A percentile compares a stretch with the other conserved stretches of the same genome.
Evolutionary conservation across 192 early-diverging fungal species (phyloP).

Genomic region (Chytriomyces confervae): DNA sequence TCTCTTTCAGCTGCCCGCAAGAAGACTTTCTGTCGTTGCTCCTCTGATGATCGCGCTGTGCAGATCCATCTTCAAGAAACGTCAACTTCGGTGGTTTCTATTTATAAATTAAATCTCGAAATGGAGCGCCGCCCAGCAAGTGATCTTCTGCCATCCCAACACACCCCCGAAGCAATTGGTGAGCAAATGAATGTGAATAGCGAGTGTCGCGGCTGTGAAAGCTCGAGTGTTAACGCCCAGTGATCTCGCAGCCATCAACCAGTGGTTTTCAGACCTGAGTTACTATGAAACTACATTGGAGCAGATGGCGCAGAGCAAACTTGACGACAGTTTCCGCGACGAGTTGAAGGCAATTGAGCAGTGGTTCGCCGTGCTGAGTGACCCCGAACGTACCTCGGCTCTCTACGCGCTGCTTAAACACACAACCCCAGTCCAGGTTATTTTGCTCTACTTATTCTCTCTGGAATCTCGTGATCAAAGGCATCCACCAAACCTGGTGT

Average conservation of each 20-base stretch:
- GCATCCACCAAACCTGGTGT: no score
- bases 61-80: no score
- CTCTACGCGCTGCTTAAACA: conserved; percentile 92
- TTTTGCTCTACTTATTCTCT: no score
- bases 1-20: no score
- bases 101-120: not conserved
- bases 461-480: no score
- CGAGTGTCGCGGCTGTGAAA: not conserved
- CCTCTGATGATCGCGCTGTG: no score
- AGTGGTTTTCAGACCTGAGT: conserved; percentile 89
- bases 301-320: conserved; percentile 75
- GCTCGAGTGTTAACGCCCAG: not conserved
- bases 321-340: conserved; percentile 70
- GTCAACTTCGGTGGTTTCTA: no score
- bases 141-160: conserved; percentile 9
- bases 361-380: conserved; percentile 89
- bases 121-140: not conserved
- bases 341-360: conserved; percentile 92
- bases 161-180: conserved; percentile 16
- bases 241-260: conserved; percentile 71
- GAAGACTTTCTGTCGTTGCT: no score
- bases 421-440: conserved; percentile 85
- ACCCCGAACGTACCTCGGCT: conserved; percentile 90
- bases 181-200: not conserved
- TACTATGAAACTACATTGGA: conserved; percentile 92